phyloP scores from a whole-genome alignment of 1,139 yeast genomes.

The Nadsonia starkeyi-henricii region DNA sequence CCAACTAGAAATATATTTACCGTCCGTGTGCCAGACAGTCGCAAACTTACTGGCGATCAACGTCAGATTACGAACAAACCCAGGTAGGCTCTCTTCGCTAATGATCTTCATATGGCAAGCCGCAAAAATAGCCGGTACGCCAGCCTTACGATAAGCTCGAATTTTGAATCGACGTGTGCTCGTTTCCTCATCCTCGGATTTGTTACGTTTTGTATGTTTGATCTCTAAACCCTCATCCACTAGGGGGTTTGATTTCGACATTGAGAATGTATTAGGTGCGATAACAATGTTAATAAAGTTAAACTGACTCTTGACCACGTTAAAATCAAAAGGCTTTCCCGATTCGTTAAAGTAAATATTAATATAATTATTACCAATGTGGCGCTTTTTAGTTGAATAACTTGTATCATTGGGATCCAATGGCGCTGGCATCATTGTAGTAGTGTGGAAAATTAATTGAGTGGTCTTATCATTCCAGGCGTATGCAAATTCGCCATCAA shows the following conservation, averaged over 20 bases:
- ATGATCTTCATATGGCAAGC: slow-evolving; percentile 63
- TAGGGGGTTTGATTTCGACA: slow-evolving; percentile 1
- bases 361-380: slow-evolving; percentile 76
- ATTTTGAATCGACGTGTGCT: slow-evolving; percentile 35
- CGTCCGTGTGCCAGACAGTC: slow-evolving; percentile 52
- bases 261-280: slow-evolving; percentile 37
- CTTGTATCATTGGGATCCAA: slow-evolving; percentile 29
- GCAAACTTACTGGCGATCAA: slow-evolving; percentile 62
- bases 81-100: slow-evolving; percentile 43
- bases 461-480: slow-evolving; percentile 60
- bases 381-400: slow-evolving; percentile 55
- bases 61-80: slow-evolving; percentile 52
- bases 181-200: slow-evolving; percentile 2
- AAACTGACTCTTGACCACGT: slow-evolving; percentile 63
- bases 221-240: slow-evolving; percentile 13
- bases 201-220: slow-evolving; percentile 24
- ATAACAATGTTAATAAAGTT: slow-evolving; percentile 71
- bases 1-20: slow-evolving; percentile 50
- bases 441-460: slow-evolving; percentile 64
- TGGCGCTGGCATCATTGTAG: slow-evolving; percentile 64
- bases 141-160: slow-evolving; percentile 47
- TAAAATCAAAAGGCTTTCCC: slow-evolving; percentile 51
- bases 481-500: slow-evolving; percentile 66
- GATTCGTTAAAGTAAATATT: slow-evolving; percentile 72
- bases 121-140: slow-evolving; percentile 65